Conservation (phyloP, 1,139 yeast genomes). For the Pichia sp. region DNA sequence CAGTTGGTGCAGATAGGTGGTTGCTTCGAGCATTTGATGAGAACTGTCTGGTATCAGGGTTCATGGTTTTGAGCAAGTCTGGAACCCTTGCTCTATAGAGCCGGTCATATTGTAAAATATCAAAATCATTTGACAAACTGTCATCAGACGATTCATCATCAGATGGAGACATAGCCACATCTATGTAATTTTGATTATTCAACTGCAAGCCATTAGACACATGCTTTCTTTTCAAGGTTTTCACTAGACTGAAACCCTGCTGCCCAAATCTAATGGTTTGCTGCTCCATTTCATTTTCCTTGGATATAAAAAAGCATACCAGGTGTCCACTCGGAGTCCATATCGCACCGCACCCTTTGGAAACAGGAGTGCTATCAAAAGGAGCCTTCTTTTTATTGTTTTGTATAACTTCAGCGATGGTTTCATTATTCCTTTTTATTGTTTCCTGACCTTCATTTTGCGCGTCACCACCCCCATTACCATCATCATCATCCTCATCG, state of each 20-base stretch:
- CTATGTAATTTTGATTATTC: constrained; percentile 1
- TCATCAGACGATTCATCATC: constrained; percentile 26
- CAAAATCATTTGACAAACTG: constrained; percentile 47
- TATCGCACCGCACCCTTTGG: constrained; percentile 87
- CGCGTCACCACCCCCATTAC: constrained; percentile 5
- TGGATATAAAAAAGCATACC: constrained; percentile 76
- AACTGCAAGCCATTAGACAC: constrained; percentile 19
- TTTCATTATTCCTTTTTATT: constrained; percentile 3
- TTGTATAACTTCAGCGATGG: neutral
- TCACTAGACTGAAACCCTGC: constrained; percentile 33
- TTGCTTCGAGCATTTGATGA: constrained; percentile 15
- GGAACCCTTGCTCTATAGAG: constrained; percentile 40
- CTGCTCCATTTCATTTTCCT: constrained; percentile 33
- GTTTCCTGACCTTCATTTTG: neutral
- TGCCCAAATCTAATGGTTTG: constrained; percentile 35
- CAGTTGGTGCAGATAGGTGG: constrained; percentile 19
- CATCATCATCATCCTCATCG: constrained; percentile 2
- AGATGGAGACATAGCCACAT: constrained; percentile 6
- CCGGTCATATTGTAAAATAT: constrained; percentile 39
- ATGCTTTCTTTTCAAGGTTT: constrained; percentile 28
- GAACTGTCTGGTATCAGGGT: constrained; percentile 14
- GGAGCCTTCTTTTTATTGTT: constrained; percentile 15
- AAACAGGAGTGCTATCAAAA: constrained; percentile 81
- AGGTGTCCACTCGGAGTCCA: constrained; percentile 79
- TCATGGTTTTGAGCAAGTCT: constrained; percentile 31